phyloP scores from a whole-genome alignment of 495 filamentous ascomycete species.

The Sordaria brevicollis region DNA sequence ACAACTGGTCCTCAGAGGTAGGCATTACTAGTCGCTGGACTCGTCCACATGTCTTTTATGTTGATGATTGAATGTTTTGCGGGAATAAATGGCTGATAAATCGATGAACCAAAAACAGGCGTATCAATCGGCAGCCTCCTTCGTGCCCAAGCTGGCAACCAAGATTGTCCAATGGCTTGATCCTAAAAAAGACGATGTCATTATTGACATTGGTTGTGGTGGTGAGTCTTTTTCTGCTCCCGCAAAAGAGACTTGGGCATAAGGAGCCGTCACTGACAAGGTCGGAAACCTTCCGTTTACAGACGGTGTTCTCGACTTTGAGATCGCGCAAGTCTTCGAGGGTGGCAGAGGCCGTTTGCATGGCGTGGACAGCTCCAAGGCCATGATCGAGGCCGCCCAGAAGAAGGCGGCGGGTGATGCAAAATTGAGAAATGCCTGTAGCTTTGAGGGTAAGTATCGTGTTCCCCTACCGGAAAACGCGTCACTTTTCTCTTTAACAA shows the following conservation, averaged over 20 bases:
- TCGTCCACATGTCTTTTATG: background rate
- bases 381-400: slow-evolving; percentile 52
- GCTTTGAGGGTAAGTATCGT: slow-evolving; percentile 29
- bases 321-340: slow-evolving; percentile 35
- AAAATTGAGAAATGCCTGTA: slow-evolving; percentile 20
- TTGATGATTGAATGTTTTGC: background rate
- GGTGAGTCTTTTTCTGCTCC: slow-evolving; percentile 28
- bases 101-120: slow-evolving; percentile 27
- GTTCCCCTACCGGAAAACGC: background rate
- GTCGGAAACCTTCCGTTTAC: background rate
- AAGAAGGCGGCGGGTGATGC: slow-evolving; percentile 11
- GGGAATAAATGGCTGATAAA: background rate
- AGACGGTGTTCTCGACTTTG: slow-evolving; percentile 54
- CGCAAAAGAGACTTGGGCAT: background rate
- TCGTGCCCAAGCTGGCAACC: slow-evolving; percentile 58
- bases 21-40: background rate
- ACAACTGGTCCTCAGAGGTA: slow-evolving; percentile 53
- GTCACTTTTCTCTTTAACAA: background rate
- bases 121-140: slow-evolving; percentile 57
- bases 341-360: slow-evolving; percentile 37
- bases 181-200: slow-evolving; percentile 46
- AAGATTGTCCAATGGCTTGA: slow-evolving; percentile 57
- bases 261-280: background rate
- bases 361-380: slow-evolving; percentile 54
- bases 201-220: slow-evolving; percentile 70